Percentiles rank a stretch among this genome's conserved stretches.
Conservation (phyloP, 1,284 basidiomycete genomes). For the Ganoderma boninense region DNA sequence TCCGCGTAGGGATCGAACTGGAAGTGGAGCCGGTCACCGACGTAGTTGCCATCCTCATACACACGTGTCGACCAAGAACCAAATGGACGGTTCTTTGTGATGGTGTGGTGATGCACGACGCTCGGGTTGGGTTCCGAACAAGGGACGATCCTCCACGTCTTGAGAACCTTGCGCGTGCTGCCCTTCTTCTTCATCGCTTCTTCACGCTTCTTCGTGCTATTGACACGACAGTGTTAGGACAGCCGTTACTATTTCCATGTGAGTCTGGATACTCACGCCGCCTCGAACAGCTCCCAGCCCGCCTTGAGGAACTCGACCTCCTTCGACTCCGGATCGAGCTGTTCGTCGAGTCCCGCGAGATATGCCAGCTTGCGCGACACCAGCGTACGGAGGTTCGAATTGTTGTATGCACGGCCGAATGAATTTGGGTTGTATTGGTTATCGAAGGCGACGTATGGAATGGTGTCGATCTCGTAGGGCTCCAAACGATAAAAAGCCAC, state of each 20-base stretch:
- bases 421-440: conserved; percentile 13
- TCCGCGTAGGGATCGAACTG: conserved; percentile 9
- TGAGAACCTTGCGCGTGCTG: background rate
- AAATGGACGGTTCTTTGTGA: conserved; percentile 11
- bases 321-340: conserved; percentile 6
- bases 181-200: background rate
- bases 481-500: conserved; percentile 15
- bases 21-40: conserved; percentile 18
- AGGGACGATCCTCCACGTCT: background rate
- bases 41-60: conserved; percentile 11
- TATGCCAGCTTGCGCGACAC: conserved; percentile 20
- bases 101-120: background rate
- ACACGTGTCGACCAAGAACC: conserved; percentile 11
- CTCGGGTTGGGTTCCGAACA: background rate
- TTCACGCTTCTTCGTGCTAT: background rate
- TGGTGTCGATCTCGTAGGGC: conserved; percentile 19
- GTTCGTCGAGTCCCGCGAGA: conserved; percentile 13
- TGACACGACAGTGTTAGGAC: background rate
- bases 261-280: background rate
- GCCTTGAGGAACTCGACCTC: conserved; percentile 16
- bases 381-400: conserved; percentile 9
- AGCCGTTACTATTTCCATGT: background rate
- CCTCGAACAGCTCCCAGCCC: conserved; percentile 16
- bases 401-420: conserved; percentile 13
- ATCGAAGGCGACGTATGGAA: conserved; percentile 14